Base-by-base conservation (phyloP, 1,284 basidiomycete genomes). In the Trichosporon sp. region DNA sequence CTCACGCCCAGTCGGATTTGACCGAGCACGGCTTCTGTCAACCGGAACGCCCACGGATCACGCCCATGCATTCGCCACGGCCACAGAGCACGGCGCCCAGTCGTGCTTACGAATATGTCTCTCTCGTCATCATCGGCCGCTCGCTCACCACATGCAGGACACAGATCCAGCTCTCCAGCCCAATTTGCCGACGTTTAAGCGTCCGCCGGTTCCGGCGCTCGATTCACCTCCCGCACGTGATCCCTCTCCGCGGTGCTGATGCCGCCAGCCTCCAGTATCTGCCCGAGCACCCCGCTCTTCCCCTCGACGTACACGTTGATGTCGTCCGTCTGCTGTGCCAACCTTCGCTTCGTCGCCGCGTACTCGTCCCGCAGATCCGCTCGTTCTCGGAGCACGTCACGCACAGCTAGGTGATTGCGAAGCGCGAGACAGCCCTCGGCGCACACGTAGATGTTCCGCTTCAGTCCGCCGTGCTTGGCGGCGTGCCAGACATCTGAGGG, bases 351-450 rank as follows among this genome's bases (percentile, higher is more conserved):
- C 40, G 38, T 40, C 2, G 19, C 68, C 1, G 54, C 67, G n/a
- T 70, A 72, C 69, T 71, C 75, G n/a, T 74, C 69, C 38, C 71
- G n/a, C 67, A 77, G 54, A 0, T 35, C 69, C 11, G 37, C 37
- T 31, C 71, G n/a, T 2, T 19, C n/a, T 10, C 73, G 56, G 21
- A 77, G 72, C 31, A 71, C 71, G 7, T 69, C 61, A 4, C 71
- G 70, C 19, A 77, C 70, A 0, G 67, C 68, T 16, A 77, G 67
- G 54, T 77, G 76, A 43, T 74, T 74, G 5, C 63, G 38, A 14
- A 77, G 63, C 8, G 65, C 67, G 0, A 66, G 31, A 8, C 21
- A 54, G 38, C 40, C 68, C 1, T 32, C 38, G 16, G 21, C 38
- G 37, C 68, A 67, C 10, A 72, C 37, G 63, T 72, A 72, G 66